Evolutionary conservation across 805 yeast species (phyloP).

Genomic region (Cyberlindnera galapagoensis): DNA sequence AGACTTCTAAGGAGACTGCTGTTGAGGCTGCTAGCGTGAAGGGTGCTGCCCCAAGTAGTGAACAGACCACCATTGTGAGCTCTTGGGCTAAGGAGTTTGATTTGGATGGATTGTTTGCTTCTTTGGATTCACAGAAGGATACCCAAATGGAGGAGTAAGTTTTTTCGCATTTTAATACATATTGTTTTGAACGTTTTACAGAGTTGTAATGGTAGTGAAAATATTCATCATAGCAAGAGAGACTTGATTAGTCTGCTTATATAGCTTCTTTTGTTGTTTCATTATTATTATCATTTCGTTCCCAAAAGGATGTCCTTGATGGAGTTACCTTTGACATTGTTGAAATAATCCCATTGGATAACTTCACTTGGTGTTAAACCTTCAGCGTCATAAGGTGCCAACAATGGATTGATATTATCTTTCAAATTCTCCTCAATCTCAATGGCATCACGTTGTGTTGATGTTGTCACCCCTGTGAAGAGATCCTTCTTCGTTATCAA

Average conservation of each 20-base stretch:
- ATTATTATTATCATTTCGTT: too few species aligned
- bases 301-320: too few species aligned
- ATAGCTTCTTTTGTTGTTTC: too few species aligned
- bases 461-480: neutral
- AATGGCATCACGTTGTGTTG: neutral
- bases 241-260: too few species aligned
- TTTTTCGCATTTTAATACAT: too few species aligned
- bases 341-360: constrained; percentile 1
- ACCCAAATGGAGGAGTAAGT: constrained; percentile 1
- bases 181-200: too few species aligned
- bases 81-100: constrained; percentile 94
- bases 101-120: constrained; percentile 67
- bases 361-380: neutral
- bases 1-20: constrained; percentile 39
- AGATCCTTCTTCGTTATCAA: constrained; percentile 1
- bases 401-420: neutral
- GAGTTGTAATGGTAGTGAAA: too few species aligned
- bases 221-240: too few species aligned
- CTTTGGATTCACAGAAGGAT: constrained; percentile 26
- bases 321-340: too few species aligned
- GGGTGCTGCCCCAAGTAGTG: constrained; percentile 32
- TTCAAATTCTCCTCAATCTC: neutral
- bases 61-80: constrained; percentile 67
- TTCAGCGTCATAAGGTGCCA: neutral
- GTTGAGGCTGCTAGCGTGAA: constrained; percentile 21